phyloP scores from a whole-genome alignment of 169 alveolate genomes.

The Plasmodium berghei region DNA sequence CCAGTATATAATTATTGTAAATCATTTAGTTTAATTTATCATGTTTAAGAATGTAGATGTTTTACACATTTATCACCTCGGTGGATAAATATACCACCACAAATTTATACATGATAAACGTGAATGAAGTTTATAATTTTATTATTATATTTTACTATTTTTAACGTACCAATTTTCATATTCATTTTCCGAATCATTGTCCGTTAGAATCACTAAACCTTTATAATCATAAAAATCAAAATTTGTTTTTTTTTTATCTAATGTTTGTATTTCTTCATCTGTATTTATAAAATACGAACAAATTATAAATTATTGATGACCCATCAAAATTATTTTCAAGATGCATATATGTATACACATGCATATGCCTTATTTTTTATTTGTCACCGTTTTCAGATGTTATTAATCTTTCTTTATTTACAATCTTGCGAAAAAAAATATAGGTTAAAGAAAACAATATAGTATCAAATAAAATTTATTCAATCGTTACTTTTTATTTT shows the following conservation, averaged over 20 bases:
- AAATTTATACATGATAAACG: neutral
- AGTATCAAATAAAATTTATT: neutral
- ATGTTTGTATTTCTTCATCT: constrained; percentile 4
- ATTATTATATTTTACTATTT: constrained; percentile 4
- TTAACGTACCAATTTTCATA: constrained; percentile 2
- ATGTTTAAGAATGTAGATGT: too few species aligned
- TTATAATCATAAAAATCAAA: constrained; percentile 6
- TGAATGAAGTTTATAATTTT: neutral
- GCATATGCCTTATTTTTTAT: constrained; percentile 4
- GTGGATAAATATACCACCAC: neutral
- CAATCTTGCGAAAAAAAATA: constrained; percentile 12
- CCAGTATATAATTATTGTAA: too few species aligned
- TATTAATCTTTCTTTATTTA: constrained; percentile 24
- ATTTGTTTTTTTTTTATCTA: neutral
- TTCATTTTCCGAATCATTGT: constrained; percentile 13
- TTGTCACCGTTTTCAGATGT: constrained; percentile 22
- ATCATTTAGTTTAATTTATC: neutral
- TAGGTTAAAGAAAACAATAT: constrained; percentile 1
- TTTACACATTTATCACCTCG: too few species aligned
- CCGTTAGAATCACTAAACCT: constrained; percentile 20
- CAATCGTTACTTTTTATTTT: neutral
- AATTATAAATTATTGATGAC: neutral
- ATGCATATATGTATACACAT: neutral
- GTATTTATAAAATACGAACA: neutral
- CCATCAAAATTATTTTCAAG: neutral